phyloP scores from a whole-genome alignment of 805 yeast species.

The Metschnikowia anglica region DNA sequence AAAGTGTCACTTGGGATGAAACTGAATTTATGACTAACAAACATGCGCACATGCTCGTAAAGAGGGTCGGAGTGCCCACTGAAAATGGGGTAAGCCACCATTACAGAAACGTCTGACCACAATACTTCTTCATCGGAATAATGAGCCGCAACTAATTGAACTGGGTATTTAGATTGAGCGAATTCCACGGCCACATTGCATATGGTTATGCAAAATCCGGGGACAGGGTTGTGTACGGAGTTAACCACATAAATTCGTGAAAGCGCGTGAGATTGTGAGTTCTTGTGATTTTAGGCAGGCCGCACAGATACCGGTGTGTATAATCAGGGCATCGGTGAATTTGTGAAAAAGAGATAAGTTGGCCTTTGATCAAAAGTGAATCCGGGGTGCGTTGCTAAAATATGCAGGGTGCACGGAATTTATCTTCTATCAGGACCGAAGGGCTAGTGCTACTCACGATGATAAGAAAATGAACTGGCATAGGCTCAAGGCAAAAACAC shows the following conservation, averaged over 20 bases:
- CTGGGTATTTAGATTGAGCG: not conserved
- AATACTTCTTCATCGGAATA: not conserved
- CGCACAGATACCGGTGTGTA: slow-evolving; percentile 16
- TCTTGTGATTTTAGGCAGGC: slow-evolving; percentile 1
- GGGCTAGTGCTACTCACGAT: no score
- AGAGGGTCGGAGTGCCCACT: slow-evolving; percentile 2
- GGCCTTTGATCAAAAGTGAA: no score
- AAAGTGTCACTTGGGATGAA: slow-evolving; percentile 14
- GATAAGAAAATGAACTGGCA: no score
- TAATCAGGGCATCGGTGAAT: slow-evolving; percentile 6
- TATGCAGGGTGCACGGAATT: not conserved
- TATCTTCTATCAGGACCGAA: no score
- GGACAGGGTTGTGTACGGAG: not conserved
- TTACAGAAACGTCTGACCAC: slow-evolving; percentile 10
- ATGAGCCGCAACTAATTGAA: slow-evolving; percentile 14
- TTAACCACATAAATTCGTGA: slow-evolving; percentile 11
- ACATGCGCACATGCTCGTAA: slow-evolving; percentile 3
- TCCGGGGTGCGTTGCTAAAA: no score
- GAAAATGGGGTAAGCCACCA: slow-evolving; percentile 1
- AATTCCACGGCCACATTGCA: slow-evolving; percentile 9
- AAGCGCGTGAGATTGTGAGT: not conserved
- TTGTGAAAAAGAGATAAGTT: no score
- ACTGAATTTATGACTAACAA: slow-evolving; percentile 11
- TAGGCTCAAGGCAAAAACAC: no score
- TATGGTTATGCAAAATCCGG: slow-evolving; percentile 5